A percentile compares a stretch with the other conserved stretches of the same genome.
These are phyloP conservation scores for Euphorbia lathyris DNA, from an alignment of 345 rosid species.

Conservation along the genomic window DNA sequence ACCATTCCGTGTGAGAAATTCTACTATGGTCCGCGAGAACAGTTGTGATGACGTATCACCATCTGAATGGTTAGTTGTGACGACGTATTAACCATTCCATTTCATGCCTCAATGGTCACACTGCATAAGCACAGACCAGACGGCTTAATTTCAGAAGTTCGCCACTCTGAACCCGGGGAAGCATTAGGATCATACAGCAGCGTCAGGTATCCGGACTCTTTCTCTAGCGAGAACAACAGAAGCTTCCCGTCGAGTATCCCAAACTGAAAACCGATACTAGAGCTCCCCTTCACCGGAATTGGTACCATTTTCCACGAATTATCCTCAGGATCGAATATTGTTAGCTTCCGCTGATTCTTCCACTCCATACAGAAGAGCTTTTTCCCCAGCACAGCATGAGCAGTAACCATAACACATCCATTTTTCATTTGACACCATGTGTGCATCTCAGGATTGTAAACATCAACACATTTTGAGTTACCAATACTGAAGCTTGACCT, in stretches of 20 bases:
- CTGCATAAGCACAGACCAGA: constrained; percentile 69
- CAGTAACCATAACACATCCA: constrained; percentile 91
- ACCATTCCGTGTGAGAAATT: no score
- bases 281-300: constrained; percentile 72
- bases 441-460: constrained; percentile 61
- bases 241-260: constrained; percentile 78
- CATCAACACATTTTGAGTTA: constrained; percentile 67
- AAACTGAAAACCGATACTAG: constrained; percentile 58
- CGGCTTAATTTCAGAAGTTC: constrained; percentile 55
- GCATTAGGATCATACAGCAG: constrained; percentile 74
- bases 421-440: constrained; percentile 77
- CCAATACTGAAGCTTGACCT: constrained; percentile 94
- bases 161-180: constrained; percentile 71
- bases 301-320: constrained; percentile 72
- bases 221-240: constrained; percentile 57
- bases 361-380: constrained; percentile 89
- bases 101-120: constrained; percentile 71
- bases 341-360: constrained; percentile 79
- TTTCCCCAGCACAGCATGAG: constrained; percentile 72
- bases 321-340: constrained; percentile 60
- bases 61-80: no score
- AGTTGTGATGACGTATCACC: no score
- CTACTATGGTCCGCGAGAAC: no score
- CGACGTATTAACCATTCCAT: not conserved
- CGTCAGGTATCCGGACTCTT: constrained; percentile 48